Evolutionary conservation across 495 filamentous ascomycete species (phyloP), one percentile per base, ranked within the genome.

Genomic region (Bombardia bombarda): DNA sequence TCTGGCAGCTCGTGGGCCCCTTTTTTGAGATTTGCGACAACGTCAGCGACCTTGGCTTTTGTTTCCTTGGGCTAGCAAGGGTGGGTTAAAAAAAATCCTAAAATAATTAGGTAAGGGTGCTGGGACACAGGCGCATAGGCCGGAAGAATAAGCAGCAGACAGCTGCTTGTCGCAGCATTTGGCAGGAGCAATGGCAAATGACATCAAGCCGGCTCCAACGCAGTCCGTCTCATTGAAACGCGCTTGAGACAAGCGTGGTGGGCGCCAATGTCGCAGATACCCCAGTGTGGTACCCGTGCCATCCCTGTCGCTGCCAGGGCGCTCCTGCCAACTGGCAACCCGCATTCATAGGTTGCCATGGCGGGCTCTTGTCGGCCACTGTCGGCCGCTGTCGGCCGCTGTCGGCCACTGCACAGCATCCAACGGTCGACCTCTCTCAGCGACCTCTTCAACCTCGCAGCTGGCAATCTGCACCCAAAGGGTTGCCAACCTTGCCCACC

Each of bases 181-280:
- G n/a, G n/a, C n/a, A n/a, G n/a, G n/a, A n/a, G n/a, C n/a, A n/a
- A n/a, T n/a, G n/a, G 21, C 38, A 35, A 32, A 40, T 43, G 39
- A 47, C 40, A 26, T 43, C 21, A 21, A 32, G 34, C 34, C 52
- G 56, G 56, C 31, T 37, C 13, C 19, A 43, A 42, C 30, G 50
- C 42, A 45, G 50, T 58, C 58, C 58, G 55, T 51, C 37, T 20
- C 42, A 58, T 58, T 61, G 58, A 61, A 61, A 61, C 58, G 44
- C 33, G 41, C 4, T 46, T 61, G 58, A 58, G 58, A 61, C 58
- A 45, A 40, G 50, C 46, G 55, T 41, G 24, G 47, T 37, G 49
- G 38, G 43, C 52, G 55, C 55, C 50, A 56, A 32, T 50, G 58
- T 61, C 50, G 36, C 52, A 58, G 49, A 50, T 47, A 19, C 48